phyloP scores from a whole-genome alignment of 495 filamentous ascomycete species.

The Rostrohypoxylon terebratum region DNA sequence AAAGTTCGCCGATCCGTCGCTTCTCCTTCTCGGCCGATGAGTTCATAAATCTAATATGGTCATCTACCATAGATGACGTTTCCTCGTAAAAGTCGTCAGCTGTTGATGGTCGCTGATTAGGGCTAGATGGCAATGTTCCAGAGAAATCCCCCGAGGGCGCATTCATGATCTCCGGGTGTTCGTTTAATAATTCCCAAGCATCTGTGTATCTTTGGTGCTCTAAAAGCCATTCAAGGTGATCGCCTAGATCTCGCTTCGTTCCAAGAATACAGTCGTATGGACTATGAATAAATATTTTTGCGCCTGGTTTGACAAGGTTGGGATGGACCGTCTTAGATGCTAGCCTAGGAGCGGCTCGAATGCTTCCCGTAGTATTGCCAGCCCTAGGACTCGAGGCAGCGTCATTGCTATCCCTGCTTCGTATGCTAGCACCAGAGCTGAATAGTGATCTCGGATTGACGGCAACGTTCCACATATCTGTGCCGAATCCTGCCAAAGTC shows the following conservation, averaged over 20 bases:
- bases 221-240: constrained; percentile 87
- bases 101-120: constrained; percentile 59
- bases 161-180: constrained; percentile 79
- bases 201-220: constrained; percentile 81
- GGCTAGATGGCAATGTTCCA: constrained; percentile 58
- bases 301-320: constrained; percentile 69
- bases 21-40: constrained; percentile 89
- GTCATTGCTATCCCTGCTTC: constrained; percentile 74
- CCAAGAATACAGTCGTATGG: constrained; percentile 94
- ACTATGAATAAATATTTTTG: constrained; percentile 95
- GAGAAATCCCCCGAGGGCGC: constrained; percentile 49
- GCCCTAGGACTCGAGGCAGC: constrained; percentile 50
- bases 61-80: constrained; percentile 70
- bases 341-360: constrained; percentile 27
- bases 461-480: constrained; percentile 80
- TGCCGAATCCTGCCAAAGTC: constrained; percentile 67
- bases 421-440: constrained; percentile 85
- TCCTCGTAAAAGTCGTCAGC: constrained; percentile 87
- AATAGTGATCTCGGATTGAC: constrained; percentile 87
- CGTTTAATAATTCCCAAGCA: constrained; percentile 88
- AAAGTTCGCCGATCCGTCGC: constrained; percentile 88
- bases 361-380: constrained; percentile 46
- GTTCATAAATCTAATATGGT: constrained; percentile 54
- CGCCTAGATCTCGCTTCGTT: constrained; percentile 82
- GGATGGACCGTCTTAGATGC: constrained; percentile 54